A percentile compares a stretch with the other conserved stretches of the same genome.
Evolutionary conservation across 257 asterid species (phyloP).

Genomic region (Solanum bulbocastanum): DNA sequence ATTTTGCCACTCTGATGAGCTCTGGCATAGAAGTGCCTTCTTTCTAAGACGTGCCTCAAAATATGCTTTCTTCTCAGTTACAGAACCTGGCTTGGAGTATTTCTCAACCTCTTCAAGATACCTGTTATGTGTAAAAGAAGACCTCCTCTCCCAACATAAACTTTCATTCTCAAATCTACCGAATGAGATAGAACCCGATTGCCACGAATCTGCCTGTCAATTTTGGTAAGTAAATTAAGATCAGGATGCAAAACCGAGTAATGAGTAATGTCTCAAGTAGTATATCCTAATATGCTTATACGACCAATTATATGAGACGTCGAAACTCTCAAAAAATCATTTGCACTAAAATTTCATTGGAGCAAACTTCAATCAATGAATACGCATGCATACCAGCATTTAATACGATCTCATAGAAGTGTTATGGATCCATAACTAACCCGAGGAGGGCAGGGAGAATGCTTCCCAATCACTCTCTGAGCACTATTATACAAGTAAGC

Average conservation of each 20-base stretch:
- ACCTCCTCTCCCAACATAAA: constrained; percentile 86
- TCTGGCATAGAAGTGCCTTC: constrained; percentile 33
- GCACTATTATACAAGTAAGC: background rate
- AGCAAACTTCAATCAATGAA: background rate
- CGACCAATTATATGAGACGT: background rate
- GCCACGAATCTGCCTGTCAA: constrained; percentile 51
- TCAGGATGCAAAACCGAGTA: background rate
- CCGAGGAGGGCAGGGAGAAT: background rate
- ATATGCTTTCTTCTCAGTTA: constrained; percentile 72
- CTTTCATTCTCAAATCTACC: constrained; percentile 70
- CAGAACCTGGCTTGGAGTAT: constrained; percentile 79
- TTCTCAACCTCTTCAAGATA: constrained; percentile 86
- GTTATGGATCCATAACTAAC: background rate
- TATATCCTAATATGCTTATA: background rate
- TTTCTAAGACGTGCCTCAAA: constrained; percentile 74
- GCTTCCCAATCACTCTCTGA: background rate
- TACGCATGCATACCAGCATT: background rate
- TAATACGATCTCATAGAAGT: background rate
- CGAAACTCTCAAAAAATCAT: background rate
- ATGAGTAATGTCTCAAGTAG: background rate
- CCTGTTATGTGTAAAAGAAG: constrained; percentile 73
- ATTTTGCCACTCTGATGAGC: constrained; percentile 28
- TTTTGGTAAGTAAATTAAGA: background rate
- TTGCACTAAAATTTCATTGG: background rate
- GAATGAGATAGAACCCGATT: constrained; percentile 74